phyloP scores from a whole-genome alignment of 345 rosid genomes.

The Turritis glabra region DNA sequence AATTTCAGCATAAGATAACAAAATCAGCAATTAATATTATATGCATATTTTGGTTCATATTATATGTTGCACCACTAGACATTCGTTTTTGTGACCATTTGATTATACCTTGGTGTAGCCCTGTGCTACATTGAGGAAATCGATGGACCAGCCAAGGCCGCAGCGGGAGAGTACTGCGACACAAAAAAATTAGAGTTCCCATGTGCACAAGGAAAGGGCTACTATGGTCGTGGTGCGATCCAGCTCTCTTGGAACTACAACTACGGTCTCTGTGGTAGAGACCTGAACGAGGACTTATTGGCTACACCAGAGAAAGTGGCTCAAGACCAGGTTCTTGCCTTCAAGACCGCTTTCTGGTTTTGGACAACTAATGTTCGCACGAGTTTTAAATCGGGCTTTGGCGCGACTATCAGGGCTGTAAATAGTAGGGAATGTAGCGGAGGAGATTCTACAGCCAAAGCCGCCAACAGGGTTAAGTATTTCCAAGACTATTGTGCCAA shows the following conservation, averaged over 20 bases:
- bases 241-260: slow-evolving; percentile 66
- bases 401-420: slow-evolving; percentile 59
- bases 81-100: slow-evolving; percentile 2
- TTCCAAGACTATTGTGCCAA: slow-evolving; percentile 53
- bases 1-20: background rate
- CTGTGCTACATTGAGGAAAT: slow-evolving; percentile 60
- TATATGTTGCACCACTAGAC: background rate
- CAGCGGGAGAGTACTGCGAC: slow-evolving; percentile 43
- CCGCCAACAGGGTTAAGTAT: slow-evolving; percentile 44
- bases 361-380: slow-evolving; percentile 57
- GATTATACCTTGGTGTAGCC: slow-evolving; percentile 32
- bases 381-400: slow-evolving; percentile 55
- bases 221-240: slow-evolving; percentile 67
- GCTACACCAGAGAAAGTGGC: slow-evolving; percentile 61
- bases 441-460: slow-evolving; percentile 27
- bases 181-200: slow-evolving; percentile 41
- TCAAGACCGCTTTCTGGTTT: slow-evolving; percentile 71
- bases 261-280: slow-evolving; percentile 60
- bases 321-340: slow-evolving; percentile 49
- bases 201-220: slow-evolving; percentile 49
- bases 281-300: slow-evolving; percentile 45
- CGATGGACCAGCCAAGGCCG: slow-evolving; percentile 37
- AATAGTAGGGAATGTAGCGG: slow-evolving; percentile 62
- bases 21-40: background rate
- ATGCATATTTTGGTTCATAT: too few relatives aligned